Base-by-base conservation (phyloP, 1,139 yeast species). In the Hansenula sp. region DNA sequence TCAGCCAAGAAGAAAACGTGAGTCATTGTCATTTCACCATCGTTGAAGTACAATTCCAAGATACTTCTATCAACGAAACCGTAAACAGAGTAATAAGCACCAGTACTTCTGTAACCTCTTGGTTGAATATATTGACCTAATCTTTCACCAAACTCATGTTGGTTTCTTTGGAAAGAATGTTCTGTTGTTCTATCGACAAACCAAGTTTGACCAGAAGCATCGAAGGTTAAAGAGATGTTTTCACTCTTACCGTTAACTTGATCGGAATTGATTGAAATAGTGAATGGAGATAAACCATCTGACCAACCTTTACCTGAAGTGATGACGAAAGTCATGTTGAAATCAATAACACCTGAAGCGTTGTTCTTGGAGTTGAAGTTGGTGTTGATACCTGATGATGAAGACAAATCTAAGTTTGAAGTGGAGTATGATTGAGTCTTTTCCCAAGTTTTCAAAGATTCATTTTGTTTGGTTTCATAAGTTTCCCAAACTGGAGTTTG, bases 11-110 rank as follows among this genome's bases (percentile, higher is more conserved):
- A 35, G 38, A 35, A 35, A 25, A 29, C 25, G 21, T 35, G 15
- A 10, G 38, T 35, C 38, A 35, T 35, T 10, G 38, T 35, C 21
- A 35, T 25, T 35, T 35, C 38, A 35, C 38, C 38, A 35, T 35
- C 38, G 24, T 35, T 35, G 31, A 35, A 35, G 38, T 35, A 35
- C 8, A 35, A 21, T 25, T 35, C 38, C 12, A 35, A 16, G 13
- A 35, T 35, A 13, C 17, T 16, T 35, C 38, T 35, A 16, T 35
- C 38, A 25, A 35, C 15, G 24, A 35, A 35, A 24, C 38, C 38
- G 12, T 35, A 35, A 17, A 35, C 27, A 2, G 38, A 11, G 24
- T 25, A 35, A 25, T 35, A 35, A 35, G 38, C 19, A 25, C 31
- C 38, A 25, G 10, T 17, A 11, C 4, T 5, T 15, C 19, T 24